These are phyloP conservation scores for Saccharomycopsis amapae DNA, from an alignment of 805 yeast genomes.

Conservation along the genomic window DNA sequence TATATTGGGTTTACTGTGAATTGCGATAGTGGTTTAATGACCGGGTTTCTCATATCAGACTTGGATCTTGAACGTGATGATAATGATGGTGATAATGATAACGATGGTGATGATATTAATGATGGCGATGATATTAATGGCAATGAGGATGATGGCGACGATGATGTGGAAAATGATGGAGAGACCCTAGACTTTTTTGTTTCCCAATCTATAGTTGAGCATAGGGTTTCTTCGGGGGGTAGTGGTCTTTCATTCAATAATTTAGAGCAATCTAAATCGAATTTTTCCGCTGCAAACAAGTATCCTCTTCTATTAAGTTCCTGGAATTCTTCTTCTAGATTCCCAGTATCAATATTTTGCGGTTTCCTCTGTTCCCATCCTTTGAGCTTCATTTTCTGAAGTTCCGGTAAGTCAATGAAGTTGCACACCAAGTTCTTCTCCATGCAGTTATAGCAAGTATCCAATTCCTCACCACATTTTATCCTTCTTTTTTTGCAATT, in stretches of 20 bases:
- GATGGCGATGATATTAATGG: too few species aligned
- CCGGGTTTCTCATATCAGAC: too few species aligned
- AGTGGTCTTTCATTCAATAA: neutral
- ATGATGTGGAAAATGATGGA: too few species aligned
- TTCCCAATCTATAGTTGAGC: neutral
- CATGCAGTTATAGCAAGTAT: slow-evolving; percentile 15
- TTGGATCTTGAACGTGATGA: too few species aligned
- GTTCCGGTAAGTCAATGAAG: slow-evolving; percentile 6
- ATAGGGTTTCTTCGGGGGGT: neutral
- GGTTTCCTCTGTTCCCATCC: neutral
- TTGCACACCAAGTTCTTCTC: slow-evolving; percentile 8
- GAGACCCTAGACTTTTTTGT: neutral
- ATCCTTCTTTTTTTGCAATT: slow-evolving; percentile 12
- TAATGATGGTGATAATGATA: too few species aligned
- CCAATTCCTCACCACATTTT: slow-evolving; percentile 17
- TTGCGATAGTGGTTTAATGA: too few species aligned
- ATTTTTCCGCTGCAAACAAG: neutral
- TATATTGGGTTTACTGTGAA: too few species aligned
- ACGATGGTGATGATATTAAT: too few species aligned
- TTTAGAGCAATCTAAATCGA: too few species aligned
- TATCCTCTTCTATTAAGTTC: neutral
- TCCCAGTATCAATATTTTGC: neutral
- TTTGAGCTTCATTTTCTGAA: neutral
- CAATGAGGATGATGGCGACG: too few species aligned
- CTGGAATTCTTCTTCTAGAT: neutral